phyloP scores from a whole-genome alignment of 352 stramenopile genomes.

The Globisporangium yorkense region DNA sequence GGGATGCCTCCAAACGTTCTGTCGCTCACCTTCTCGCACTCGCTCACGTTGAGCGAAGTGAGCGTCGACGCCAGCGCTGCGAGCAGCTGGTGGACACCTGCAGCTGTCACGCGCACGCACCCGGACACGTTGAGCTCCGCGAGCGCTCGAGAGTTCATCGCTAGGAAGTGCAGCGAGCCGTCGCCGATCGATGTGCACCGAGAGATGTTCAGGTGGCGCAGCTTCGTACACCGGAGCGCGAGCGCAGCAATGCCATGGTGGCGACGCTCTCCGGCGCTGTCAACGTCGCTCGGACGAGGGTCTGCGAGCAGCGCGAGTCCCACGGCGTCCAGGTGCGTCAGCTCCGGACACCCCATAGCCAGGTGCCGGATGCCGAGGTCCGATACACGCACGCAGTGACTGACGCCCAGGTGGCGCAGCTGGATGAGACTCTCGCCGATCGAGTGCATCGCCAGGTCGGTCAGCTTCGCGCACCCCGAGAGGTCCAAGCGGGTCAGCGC shows the following conservation, averaged over 20 bases:
- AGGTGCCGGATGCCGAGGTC: slow-evolving; percentile 50
- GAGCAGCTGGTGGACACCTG: slow-evolving; percentile 18
- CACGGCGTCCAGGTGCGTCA: slow-evolving; percentile 35
- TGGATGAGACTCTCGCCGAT: slow-evolving; percentile 77
- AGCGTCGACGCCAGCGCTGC: slow-evolving; percentile 21
- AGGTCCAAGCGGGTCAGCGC: slow-evolving; percentile 84
- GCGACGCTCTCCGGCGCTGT: not conserved
- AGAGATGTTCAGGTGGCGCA: slow-evolving; percentile 52
- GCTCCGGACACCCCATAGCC: slow-evolving; percentile 35
- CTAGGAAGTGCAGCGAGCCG: slow-evolving; percentile 22
- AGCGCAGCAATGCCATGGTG: slow-evolving; percentile 32
- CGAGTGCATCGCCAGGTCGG: slow-evolving; percentile 78
- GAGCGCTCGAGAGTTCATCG: slow-evolving; percentile 15
- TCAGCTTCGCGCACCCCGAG: slow-evolving; percentile 80
- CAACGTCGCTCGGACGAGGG: slow-evolving; percentile 1
- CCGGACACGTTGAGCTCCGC: slow-evolving; percentile 17
- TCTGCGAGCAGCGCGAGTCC: slow-evolving; percentile 42
- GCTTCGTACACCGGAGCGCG: slow-evolving; percentile 19
- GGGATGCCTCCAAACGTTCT: slow-evolving; percentile 16
- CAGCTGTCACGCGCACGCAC: slow-evolving; percentile 22
- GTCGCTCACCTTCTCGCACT: slow-evolving; percentile 36
- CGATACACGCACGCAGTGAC: slow-evolving; percentile 41
- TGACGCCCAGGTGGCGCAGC: slow-evolving; percentile 40
- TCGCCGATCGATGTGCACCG: slow-evolving; percentile 41
- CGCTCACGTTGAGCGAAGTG: slow-evolving; percentile 19